These are phyloP conservation scores for Stemphylium lycopersici DNA, from an alignment of 2,329 filamentous ascomycete genomes.

Conservation along the genomic window DNA sequence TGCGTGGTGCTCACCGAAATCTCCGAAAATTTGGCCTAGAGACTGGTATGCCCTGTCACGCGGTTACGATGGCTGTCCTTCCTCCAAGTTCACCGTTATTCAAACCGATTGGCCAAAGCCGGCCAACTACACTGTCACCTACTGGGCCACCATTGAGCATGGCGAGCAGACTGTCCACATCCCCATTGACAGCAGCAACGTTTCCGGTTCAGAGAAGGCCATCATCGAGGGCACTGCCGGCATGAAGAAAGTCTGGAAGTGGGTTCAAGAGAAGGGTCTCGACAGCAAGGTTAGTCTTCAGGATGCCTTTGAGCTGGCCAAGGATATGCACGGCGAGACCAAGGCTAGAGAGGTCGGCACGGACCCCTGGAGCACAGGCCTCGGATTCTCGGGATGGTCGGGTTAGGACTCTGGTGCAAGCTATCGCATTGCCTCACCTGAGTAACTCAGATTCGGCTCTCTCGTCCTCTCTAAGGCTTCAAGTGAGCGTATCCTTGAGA, in stretches of 20 bases:
- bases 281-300: slow-evolving; percentile 23
- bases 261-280: slow-evolving; percentile 30
- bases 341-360: neutral
- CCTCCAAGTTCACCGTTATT: neutral
- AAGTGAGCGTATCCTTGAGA: too few relatives aligned
- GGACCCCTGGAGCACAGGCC: neutral
- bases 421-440: too few relatives aligned
- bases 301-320: slow-evolving; percentile 32
- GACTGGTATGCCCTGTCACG: neutral
- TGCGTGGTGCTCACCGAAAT: too few relatives aligned
- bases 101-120: neutral
- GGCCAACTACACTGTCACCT: slow-evolving; percentile 19
- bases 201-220: slow-evolving; percentile 27
- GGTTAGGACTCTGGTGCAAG: too few relatives aligned
- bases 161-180: slow-evolving; percentile 18
- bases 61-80: neutral
- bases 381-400: too few relatives aligned
- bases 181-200: slow-evolving; percentile 23
- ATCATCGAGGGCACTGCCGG: slow-evolving; percentile 11
- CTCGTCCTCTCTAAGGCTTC: too few relatives aligned
- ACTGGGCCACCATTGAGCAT: slow-evolving; percentile 26
- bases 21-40: too few relatives aligned
- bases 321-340: slow-evolving; percentile 12
- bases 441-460: too few relatives aligned
- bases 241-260: slow-evolving; percentile 36